A percentile compares a stretch with the other conserved stretches of the same genome.
Evolutionary conservation across 2,329 filamentous ascomycete species (phyloP).

Genomic region (Diaporthe batatas): DNA sequence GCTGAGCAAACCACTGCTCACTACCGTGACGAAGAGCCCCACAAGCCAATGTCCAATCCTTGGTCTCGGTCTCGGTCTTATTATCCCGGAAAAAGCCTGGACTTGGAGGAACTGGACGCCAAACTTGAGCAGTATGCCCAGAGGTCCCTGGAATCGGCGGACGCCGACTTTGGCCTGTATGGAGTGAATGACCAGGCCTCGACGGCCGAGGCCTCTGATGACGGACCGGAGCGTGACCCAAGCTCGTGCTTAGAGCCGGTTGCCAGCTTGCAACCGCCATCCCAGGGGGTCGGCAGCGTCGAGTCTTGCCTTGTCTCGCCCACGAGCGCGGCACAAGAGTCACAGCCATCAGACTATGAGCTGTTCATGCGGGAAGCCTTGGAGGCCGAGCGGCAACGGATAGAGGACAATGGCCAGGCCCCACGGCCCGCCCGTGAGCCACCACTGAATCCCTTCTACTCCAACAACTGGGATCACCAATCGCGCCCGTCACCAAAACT

Average conservation of each 20-base stretch:
- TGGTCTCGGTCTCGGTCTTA: neutral
- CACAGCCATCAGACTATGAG: slow-evolving; percentile 33
- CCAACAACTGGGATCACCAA: slow-evolving; percentile 22
- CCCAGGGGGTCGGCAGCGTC: neutral
- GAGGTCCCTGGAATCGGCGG: neutral
- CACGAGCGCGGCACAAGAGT: neutral
- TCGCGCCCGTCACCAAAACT: slow-evolving; percentile 22
- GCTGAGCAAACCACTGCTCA: neutral
- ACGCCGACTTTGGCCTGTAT: neutral
- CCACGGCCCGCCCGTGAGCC: slow-evolving; percentile 14
- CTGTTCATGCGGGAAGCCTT: slow-evolving; percentile 36
- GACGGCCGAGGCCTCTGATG: slow-evolving; percentile 8
- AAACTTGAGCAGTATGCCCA: slow-evolving; percentile 30
- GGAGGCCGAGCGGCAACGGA: slow-evolving; percentile 31
- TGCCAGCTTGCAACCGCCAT: slow-evolving; percentile 4
- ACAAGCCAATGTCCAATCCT: slow-evolving; percentile 1
- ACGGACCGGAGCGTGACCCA: slow-evolving; percentile 19
- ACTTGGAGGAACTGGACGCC: slow-evolving; percentile 32
- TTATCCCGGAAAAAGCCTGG: neutral
- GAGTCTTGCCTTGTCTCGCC: slow-evolving; percentile 10
- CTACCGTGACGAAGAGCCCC: neutral
- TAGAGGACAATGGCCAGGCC: neutral
- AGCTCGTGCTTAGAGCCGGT: slow-evolving; percentile 10
- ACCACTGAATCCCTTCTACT: slow-evolving; percentile 40
- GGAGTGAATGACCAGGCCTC: neutral